Evolutionary conservation across 1,284 basidiomycete species (phyloP), one percentile per base, ranked within the genome.

Genomic region (Trichosporon sp.): DNA sequence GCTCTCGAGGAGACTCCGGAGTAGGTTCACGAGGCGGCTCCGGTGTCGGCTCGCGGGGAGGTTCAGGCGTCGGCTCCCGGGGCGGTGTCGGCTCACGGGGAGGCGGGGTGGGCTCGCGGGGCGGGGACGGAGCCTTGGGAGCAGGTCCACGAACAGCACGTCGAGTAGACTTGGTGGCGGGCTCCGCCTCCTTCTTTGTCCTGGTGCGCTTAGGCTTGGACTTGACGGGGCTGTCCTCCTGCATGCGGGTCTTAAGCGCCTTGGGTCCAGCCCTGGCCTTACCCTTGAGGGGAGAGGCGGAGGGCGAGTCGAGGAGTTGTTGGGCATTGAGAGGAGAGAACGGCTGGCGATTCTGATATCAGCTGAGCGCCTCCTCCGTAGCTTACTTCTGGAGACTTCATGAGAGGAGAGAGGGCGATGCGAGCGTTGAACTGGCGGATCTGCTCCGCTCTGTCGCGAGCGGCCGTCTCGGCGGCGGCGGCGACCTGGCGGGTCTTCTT

Each of bases 401-500:
- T 59, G 31, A 75, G 72, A 16, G 79, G 82, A 73, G 77, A 80
- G n/a, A 78, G 73, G 11, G 73, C 72, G 10, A 79, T 64, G 10
- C 73, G 72, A 6, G 75, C 71, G 71, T 83, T 83, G 32, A 81
- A 74, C 37, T 40, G 48, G 37, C 66, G 70, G 32, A 72, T 37
- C 68, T 74, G 73, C 63, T 72, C 73, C 0, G 69, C 69, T 10
- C 73, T 71, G 67, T 64, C 54, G 43, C 70, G 61, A 14, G 43
- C 63, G 2, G 82, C 78, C 64, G 80, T 80, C 32, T 63, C 59
- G 40, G 73, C 77, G 26, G 80, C 80, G 2, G 78, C 75, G 0
- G 77, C 73, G 3, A 71, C 73, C 2, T 81, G 79, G 59, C 83
- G 72, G 0, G 83, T 84, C 77, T 84, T 84, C 76, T 83, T 83